phyloP scores from a whole-genome alignment of 2,329 filamentous ascomycete species.

The Beauveria pseudobassiana region DNA sequence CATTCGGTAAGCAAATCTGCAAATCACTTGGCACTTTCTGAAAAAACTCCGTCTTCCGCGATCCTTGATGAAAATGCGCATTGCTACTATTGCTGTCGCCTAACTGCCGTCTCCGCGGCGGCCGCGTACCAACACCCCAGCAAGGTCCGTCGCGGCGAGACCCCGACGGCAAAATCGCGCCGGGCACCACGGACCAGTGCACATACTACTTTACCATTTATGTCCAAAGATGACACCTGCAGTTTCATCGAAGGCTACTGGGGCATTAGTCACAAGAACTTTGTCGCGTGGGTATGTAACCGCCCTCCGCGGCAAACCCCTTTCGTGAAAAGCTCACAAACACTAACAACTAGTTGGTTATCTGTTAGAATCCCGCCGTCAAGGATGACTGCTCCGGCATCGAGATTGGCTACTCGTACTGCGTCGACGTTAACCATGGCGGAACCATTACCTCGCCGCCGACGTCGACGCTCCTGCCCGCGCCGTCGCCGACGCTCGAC shows the following conservation, averaged over 20 bases:
- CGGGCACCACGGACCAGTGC: not conserved
- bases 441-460: not conserved
- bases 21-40: not conserved
- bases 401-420: constrained; percentile 7
- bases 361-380: constrained; percentile 13
- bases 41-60: not conserved
- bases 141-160: not conserved
- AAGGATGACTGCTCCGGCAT: constrained; percentile 6
- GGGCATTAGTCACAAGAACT: constrained; percentile 5
- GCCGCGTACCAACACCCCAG: not conserved
- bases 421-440: constrained; percentile 9
- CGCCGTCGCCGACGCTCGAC: not conserved
- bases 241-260: not conserved
- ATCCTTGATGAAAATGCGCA: not conserved
- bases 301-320: not conserved
- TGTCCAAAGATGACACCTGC: not conserved
- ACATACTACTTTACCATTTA: constrained; percentile 1
- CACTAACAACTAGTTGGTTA: too few relatives aligned
- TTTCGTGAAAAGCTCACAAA: too few relatives aligned
- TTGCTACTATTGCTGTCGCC: not conserved
- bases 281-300: constrained; percentile 3
- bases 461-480: not conserved
- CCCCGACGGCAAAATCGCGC: not conserved
- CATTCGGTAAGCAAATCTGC: not conserved
- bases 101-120: not conserved